Evolutionary conservation across 306 rosid species (phyloP).

Genomic region (Prunus mira): DNA sequence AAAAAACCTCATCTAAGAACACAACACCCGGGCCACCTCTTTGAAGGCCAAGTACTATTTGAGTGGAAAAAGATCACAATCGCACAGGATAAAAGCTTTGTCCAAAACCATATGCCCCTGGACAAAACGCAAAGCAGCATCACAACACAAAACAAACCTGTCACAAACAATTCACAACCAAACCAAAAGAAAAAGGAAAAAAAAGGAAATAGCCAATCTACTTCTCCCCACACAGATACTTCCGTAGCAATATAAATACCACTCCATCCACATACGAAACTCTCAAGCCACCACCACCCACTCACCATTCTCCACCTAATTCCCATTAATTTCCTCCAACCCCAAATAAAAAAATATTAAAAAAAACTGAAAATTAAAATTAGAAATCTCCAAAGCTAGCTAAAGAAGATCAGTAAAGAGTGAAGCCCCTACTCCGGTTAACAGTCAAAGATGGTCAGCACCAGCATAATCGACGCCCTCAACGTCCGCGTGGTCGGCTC

Average conservation of each 20-base stretch:
- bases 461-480: constrained; percentile 57
- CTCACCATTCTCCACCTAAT: constrained; percentile 23
- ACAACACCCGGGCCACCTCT: too few species aligned
- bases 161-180: not conserved
- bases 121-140: not conserved
- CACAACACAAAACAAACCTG: not conserved
- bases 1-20: too few species aligned
- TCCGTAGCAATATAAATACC: constrained; percentile 32
- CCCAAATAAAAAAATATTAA: not conserved
- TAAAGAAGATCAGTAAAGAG: not conserved
- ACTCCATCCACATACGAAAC: not conserved
- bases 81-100: not conserved
- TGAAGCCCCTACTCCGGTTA: not conserved
- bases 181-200: not conserved
- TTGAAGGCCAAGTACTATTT: too few species aligned
- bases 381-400: not conserved
- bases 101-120: not conserved
- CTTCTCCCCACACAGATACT: not conserved
- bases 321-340: not conserved
- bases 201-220: not conserved
- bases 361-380: not conserved
- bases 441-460: constrained; percentile 27
- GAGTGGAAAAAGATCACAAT: too few species aligned
- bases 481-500: constrained; percentile 81
- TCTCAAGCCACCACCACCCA: not conserved